Evolutionary conservation across 2,329 filamentous ascomycete species (phyloP), one percentile per base, ranked within the genome.

Genomic region (Beauveria rudraprayagi): DNA sequence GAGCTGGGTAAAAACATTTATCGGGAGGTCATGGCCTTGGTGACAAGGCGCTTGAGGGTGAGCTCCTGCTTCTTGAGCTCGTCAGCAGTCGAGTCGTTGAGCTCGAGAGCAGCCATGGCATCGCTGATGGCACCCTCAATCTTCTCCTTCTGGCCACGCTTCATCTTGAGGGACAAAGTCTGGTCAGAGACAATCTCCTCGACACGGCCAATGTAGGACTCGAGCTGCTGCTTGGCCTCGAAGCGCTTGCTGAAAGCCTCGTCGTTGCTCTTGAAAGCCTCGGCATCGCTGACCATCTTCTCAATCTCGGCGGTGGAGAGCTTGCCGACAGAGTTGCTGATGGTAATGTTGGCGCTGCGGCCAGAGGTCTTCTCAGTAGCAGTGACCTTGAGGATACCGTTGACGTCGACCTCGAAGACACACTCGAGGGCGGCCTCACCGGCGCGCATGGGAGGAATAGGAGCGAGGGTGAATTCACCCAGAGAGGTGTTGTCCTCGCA

Each of bases 61-160:
- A 99, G 83, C 85, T 99, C 94, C 88, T 97, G 96, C 91, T 97
- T 97, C 91, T 96, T 97, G 70, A 99, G 83, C 75, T 99, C 94
- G 70, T 99, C 95, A 64, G 92, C 90, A 65, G 81, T 80, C 62
- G 91, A 90, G 70, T 99, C 95, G 78, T 93, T 90, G 73, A 99
- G 82, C 87, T 99, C 94, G 66, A 99, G 90, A 80, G 95, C 89
- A 67, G 86, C 90, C 94, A 99, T 97, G 70, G 94, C 94, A 72
- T 99, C 94, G 78, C 89, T 93, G 70, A 99, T 90, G 69, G 92
- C 90, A 74, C 89, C 88, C 87, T 99, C 94, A 68, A 99, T 97
- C 89, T 96, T 97, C 81, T 97, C 92, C 89, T 96, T 96, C 85
- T 96, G 92, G 77, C 91, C 92, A 72, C 93, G 92, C 91, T 97